phyloP scores from a whole-genome alignment of 176 grass and related monocot genomes.

The Rhynchospora tenuis region DNA sequence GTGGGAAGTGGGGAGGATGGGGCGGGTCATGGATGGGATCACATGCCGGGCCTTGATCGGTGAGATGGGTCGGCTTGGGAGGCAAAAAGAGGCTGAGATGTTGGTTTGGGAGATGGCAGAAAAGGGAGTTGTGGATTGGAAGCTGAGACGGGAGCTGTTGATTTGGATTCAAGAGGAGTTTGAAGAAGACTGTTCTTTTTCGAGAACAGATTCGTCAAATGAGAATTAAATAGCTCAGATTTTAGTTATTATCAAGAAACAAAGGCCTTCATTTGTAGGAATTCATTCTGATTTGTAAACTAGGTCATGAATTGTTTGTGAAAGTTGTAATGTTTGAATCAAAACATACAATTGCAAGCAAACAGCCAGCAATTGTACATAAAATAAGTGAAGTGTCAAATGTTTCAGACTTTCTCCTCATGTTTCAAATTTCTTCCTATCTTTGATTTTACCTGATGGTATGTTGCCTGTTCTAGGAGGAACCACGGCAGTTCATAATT shows the following conservation, averaged over 20 bases:
- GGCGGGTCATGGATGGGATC: conserved; percentile 46
- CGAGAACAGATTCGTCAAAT: neutral
- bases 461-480: too few species aligned
- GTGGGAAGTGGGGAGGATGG: conserved; percentile 45
- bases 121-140: conserved; percentile 29
- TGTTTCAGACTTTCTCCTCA: neutral
- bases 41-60: conserved; percentile 45
- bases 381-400: neutral
- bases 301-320: neutral
- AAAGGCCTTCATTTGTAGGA: neutral
- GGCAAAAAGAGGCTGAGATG: conserved; percentile 31
- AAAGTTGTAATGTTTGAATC: neutral
- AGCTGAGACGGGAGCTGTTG: conserved; percentile 26
- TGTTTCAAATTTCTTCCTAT: neutral
- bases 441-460: neutral
- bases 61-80: conserved; percentile 34
- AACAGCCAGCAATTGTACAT: neutral
- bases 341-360: neutral
- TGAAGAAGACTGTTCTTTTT: neutral
- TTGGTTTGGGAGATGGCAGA: conserved; percentile 40
- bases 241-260: neutral
- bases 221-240: neutral
- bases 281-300: neutral
- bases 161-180: conserved; percentile 28
- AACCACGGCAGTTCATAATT: too few species aligned